phyloP scores from a whole-genome alignment of 257 asterid genomes.

The Asclepias syriaca region DNA sequence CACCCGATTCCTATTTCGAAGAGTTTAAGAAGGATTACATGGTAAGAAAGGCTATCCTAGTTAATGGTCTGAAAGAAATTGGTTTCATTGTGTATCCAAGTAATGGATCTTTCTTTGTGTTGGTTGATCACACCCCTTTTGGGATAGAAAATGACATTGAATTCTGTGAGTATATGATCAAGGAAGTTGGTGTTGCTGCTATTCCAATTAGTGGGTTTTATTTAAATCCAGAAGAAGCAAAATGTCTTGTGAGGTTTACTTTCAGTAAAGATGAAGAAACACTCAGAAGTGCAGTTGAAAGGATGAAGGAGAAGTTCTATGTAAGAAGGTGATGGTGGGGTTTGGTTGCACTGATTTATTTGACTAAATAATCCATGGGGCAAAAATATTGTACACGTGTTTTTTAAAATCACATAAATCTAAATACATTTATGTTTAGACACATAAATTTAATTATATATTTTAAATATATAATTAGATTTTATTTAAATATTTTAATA shows the following conservation, averaged over 20 bases:
- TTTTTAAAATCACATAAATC: too few relatives aligned
- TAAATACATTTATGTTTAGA: too few relatives aligned
- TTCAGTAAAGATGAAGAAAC: slow-evolving; percentile 90
- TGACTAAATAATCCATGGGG: too few relatives aligned
- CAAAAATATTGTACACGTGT: too few relatives aligned
- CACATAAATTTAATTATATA: too few relatives aligned
- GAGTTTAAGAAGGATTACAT: slow-evolving; percentile 67
- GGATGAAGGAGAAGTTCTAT: slow-evolving; percentile 53
- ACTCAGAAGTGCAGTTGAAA: slow-evolving; percentile 53
- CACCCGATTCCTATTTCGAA: slow-evolving; percentile 70
- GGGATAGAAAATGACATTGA: slow-evolving; percentile 68
- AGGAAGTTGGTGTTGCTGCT: slow-evolving; percentile 92
- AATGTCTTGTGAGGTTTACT: slow-evolving; percentile 90
- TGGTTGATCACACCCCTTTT: slow-evolving; percentile 85
- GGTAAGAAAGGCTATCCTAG: slow-evolving; percentile 63
- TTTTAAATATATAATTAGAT: too few relatives aligned
- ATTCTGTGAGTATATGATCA: slow-evolving; percentile 86
- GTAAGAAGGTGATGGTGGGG: too few relatives aligned
- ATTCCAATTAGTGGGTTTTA: slow-evolving; percentile 92
- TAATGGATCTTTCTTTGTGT: slow-evolving; percentile 86
- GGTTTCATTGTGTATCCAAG: slow-evolving; percentile 81
- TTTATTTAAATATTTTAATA: too few relatives aligned
- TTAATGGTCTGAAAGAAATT: slow-evolving; percentile 72
- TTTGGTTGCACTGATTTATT: too few relatives aligned
- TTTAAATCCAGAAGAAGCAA: slow-evolving; percentile 85